Base-by-base conservation (phyloP, 2,329 filamentous ascomycete genomes). In the Cladosporium colombiae region DNA sequence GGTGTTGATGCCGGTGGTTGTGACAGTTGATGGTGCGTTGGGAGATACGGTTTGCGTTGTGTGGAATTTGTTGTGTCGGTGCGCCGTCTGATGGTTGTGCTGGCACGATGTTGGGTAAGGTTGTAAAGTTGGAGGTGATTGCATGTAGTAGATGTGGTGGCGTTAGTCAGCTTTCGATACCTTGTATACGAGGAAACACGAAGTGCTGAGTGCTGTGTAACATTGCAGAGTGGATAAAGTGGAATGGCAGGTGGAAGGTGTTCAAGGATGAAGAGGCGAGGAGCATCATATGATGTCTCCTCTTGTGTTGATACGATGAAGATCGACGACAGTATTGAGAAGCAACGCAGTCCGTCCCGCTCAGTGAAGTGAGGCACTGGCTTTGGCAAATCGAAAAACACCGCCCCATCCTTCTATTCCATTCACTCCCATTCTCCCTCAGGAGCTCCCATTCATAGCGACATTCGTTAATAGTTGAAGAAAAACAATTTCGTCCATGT, bases 221-320 rank as follows among this genome's bases (percentile, higher is more conserved):
- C 40, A 21, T 46, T 21, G n/a, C 8, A 46, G 40, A 46, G 40
- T 3, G 4, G 8, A 46, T 21, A 8, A 10, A 21, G 40, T 2
- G 23, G 8, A 46, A n/a, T 46, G 40, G n/a, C 2, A 46, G 23
- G 8, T 46, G n/a, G n/a, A 46, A 46, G 4, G 10, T 40, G 37
- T 16, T 13, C 21, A 18, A 57, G n/a, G 16, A 27, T 23, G 31
- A 40, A 57, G 33, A 33, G 55, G 55, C 33, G 21, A 33, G 33
- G 31, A 40, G 27, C 31, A 57, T 25, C 49, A 10, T 27, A 10
- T 18, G 16, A 35, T 16, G 21, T 57, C 18, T 27, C 23, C 55
- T n/a, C 23, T 1, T 21, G 55, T 57, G 21, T 57, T 57, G 55
- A 57, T 57, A 57, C 55, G 55, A 57, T 57, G 33, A 57, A 40